Evolutionary conservation across 2,329 filamentous ascomycete species (phyloP).

Genomic region (Aspergillus sp.): DNA sequence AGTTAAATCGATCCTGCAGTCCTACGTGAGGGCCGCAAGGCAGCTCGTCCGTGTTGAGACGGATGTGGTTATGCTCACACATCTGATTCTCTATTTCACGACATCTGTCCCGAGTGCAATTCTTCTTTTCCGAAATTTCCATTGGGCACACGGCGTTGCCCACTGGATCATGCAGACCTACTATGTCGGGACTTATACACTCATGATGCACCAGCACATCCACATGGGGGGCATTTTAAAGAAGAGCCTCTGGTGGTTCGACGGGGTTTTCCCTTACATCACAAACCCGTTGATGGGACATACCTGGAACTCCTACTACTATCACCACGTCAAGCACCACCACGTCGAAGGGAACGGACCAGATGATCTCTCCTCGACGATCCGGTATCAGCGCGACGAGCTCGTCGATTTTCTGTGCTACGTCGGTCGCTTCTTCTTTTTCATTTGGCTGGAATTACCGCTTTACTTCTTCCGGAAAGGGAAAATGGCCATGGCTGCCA

Average conservation of each 20-base stretch:
- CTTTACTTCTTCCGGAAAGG: slow-evolving; percentile 68
- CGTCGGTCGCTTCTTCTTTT: slow-evolving; percentile 69
- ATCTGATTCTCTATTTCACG: slow-evolving; percentile 69
- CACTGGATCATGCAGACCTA: slow-evolving; percentile 67
- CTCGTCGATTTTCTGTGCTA: slow-evolving; percentile 68
- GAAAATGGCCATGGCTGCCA: slow-evolving; percentile 55
- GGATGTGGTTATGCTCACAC: slow-evolving; percentile 76
- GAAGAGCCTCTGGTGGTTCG: slow-evolving; percentile 57
- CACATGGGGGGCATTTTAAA: slow-evolving; percentile 70
- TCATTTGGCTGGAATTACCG: slow-evolving; percentile 74
- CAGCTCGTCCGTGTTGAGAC: slow-evolving; percentile 63
- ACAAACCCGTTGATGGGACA: slow-evolving; percentile 76
- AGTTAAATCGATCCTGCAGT: slow-evolving; percentile 54
- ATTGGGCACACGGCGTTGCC: slow-evolving; percentile 64
- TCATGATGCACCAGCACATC: slow-evolving; percentile 84
- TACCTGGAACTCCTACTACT: slow-evolving; percentile 82
- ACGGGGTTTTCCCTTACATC: slow-evolving; percentile 69
- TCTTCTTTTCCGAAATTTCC: slow-evolving; percentile 65
- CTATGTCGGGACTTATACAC: slow-evolving; percentile 72
- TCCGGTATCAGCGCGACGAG: slow-evolving; percentile 73
- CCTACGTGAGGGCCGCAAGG: slow-evolving; percentile 60
- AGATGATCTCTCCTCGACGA: slow-evolving; percentile 71
- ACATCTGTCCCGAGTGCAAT: slow-evolving; percentile 70
- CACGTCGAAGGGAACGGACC: slow-evolving; percentile 80
- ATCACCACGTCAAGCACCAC: slow-evolving; percentile 84